Evolutionary conservation across 345 rosid species (phyloP).

Genomic region (Eutrema yunnanense): DNA sequence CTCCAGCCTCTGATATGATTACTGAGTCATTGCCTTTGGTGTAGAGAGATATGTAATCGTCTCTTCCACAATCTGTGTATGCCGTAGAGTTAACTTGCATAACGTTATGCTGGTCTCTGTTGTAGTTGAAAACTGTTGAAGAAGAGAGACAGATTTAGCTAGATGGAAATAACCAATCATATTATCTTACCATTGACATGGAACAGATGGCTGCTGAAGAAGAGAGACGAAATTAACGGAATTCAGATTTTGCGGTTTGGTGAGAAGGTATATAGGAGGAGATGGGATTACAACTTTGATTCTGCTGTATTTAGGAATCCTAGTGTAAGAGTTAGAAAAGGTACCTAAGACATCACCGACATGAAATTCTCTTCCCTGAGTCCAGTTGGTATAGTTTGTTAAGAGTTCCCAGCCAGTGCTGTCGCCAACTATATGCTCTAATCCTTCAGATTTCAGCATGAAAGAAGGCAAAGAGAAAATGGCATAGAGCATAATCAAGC

Average conservation of each 20-base stretch:
- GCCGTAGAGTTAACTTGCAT: slow-evolving; percentile 44
- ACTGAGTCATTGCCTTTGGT: slow-evolving; percentile 31
- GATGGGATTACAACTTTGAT: not conserved
- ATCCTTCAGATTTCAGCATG: slow-evolving; percentile 20
- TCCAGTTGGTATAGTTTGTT: slow-evolving; percentile 33
- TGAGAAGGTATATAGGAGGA: not conserved
- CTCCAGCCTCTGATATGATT: slow-evolving; percentile 23
- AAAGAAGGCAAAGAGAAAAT: not conserved
- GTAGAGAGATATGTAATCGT: slow-evolving; percentile 23
- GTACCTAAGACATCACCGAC: slow-evolving; percentile 36
- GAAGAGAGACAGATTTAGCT: slow-evolving; percentile 9
- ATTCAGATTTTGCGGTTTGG: not conserved
- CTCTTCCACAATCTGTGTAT: slow-evolving; percentile 30
- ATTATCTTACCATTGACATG: not conserved
- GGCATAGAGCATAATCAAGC: not conserved
- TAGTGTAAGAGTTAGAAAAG: not conserved
- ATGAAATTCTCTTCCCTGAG: slow-evolving; percentile 37
- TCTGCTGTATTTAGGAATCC: not conserved
- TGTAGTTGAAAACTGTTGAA: slow-evolving; percentile 35
- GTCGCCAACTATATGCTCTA: slow-evolving; percentile 29
- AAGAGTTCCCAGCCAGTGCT: slow-evolving; percentile 32
- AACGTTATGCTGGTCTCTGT: slow-evolving; percentile 27
- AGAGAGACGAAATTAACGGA: not conserved
- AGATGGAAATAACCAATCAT: not conserved
- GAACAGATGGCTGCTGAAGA: not conserved